Base-by-base conservation (phyloP, 2,329 filamentous ascomycete genomes). In the Arthrobotrys sphaeroides region DNA sequence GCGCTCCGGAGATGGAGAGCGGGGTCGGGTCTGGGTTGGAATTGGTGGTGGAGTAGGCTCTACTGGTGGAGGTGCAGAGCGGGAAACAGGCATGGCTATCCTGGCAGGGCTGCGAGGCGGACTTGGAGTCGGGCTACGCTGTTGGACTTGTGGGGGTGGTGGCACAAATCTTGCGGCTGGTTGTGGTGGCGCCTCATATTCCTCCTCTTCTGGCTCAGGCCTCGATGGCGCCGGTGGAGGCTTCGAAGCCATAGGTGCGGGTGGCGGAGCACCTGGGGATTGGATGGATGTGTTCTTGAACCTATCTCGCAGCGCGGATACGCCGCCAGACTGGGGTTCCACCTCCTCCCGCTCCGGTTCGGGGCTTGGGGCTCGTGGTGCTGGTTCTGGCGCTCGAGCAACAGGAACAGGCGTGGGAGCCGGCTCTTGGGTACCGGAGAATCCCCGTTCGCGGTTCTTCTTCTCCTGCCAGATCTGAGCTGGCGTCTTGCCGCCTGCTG, bases 391-490 rank as follows among this genome's bases (percentile, higher is more conserved):
- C 76, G 26, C 64, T 36, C 18, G 77, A 26, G 73, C 74, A 55
- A 76, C 43, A 77, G 22, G 84, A 81, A 61, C 83, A 73, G 51
- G 13, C 5, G 51, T 38, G 18, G 85, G 82, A 59, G 85, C 82
- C 26, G 85, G 83, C 57, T 86, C 84, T 59, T 82, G 84, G 42
- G 84, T 84, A 49, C 87, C 90, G 60, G 83, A 85, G 22, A 82
- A 78, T 20, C 87, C 89, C 70, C 90, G 87, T 82, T 95, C 89
- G 75, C 89, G 90, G 38, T 92, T 94, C 85, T 98, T 98, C 85
- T 94, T 96, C 85, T 99, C 95, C 0, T 94, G 94, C 95, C 95
- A 99, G 36, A 97, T 84, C 83, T 99, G 95, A 28, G 95, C 94
- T 5, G 95, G 95, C 3, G 95, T 98, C 85, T 98, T 99, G 77